Evolutionary conservation across 2,329 filamentous ascomycete genomes (phyloP), one percentile per base, ranked within the genome.

Genomic region (Myriosclerotinia scirpicola): DNA sequence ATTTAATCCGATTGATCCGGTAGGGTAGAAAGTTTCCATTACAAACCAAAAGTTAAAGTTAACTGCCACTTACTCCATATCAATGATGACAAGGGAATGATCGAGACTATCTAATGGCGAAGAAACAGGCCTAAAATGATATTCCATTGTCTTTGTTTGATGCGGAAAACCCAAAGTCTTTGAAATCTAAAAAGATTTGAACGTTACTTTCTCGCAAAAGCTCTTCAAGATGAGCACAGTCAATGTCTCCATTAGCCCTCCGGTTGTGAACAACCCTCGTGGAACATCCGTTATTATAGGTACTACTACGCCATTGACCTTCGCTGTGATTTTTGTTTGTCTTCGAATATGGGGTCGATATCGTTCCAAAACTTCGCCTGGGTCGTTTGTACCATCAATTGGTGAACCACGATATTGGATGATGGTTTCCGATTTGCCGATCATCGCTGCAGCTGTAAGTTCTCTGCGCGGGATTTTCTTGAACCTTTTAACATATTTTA

Each of bases 271-370:
- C 58, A 68, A 65, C 54, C 60, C 65, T 61, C 56, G 60, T 42
- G 67, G 67, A n/a, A 15, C 34, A n/a, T 34, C 56, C 9, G 52
- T 64, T 36, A 46, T 46, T 52, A 56, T 56, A 36, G 54, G 59
- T 40, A 61, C 65, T 38, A 52, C 54, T 22, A 38, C 20, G 6
- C 50, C 60, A n/a, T 36, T 67, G 54, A 60, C 3, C 5, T 54
- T 68, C 26, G 67, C 67, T 14, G 52, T 53, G 15, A 61, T 68
- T n/a, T 42, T 68, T 36, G 67, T 68, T 48, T 60, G 40, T 52
- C 40, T 68, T 12, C 40, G 67, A 54, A 48, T 68, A 64, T 68
- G 67, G 67, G 67, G 65, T 46, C 67, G 67, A 20, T 68, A 67
- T 53, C 62, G 60, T 26, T 68, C 60, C 46, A 67, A 30, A 11